Evolutionary conservation across 179 eudicot species (phyloP).

Genomic region (Camellia oleifera): DNA sequence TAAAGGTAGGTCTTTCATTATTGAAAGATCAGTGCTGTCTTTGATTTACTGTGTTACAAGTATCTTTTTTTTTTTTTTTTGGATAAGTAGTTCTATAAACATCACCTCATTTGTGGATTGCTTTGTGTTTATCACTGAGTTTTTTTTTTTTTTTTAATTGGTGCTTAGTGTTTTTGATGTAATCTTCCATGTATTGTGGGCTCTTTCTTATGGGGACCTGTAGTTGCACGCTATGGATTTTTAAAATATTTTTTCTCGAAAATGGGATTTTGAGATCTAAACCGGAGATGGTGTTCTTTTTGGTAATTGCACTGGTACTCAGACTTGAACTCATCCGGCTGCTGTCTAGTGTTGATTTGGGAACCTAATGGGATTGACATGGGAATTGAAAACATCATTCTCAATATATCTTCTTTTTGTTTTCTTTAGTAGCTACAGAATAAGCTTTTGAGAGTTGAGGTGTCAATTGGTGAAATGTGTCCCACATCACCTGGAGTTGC

Average conservation of each 20-base stretch:
- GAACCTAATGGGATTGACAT: background rate
- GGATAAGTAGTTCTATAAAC: background rate
- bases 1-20: constrained; percentile 49
- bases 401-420: background rate
- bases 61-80: too few relatives aligned
- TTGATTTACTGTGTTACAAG: background rate
- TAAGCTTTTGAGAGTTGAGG: background rate
- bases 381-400: background rate
- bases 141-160: background rate
- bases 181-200: background rate
- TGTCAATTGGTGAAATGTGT: background rate
- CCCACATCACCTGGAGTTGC: too few relatives aligned
- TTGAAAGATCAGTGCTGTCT: background rate
- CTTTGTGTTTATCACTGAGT: background rate
- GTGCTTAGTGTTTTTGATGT: background rate
- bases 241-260: background rate
- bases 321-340: too few relatives aligned
- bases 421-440: background rate
- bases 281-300: background rate
- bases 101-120: background rate
- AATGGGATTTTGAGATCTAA: background rate
- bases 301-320: background rate
- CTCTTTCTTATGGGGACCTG: background rate
- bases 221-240: background rate
- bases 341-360: background rate